Base-by-base conservation (phyloP, 106 monocot genomes). In the Dioscorea zingiberensis region DNA sequence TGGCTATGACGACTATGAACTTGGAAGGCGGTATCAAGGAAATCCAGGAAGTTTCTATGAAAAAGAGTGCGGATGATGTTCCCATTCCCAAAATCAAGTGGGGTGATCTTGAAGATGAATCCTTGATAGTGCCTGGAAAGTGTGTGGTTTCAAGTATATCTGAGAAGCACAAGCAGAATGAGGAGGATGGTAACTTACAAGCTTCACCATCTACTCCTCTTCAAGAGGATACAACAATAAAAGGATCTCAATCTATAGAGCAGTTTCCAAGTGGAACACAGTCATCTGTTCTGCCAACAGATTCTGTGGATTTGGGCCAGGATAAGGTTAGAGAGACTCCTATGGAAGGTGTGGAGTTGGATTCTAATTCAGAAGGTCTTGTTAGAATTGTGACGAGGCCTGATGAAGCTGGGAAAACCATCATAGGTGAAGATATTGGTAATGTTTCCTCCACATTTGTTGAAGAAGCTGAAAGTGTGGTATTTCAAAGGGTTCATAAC, bases 51-150 rank as follows among this genome's bases (percentile, higher is more conserved):
- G 46, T 64, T 55, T 7, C 32, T 18, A 58, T 27, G 49, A 60
- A 58, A n/a, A 71, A 81, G 54, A 69, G 64, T 2, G 25, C 47
- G 47, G 67, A 61, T 71, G 44, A 64, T 30, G 16, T 78, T 67
- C 67, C 76, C 16, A 12, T 78, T 70, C 72, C 76, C 19, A 85
- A 75, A 65, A 74, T 87, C 47, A 83, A 76, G 63, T 80, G 80
- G 84, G 84, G 79, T 67, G 74, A 90, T 77, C 63, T 81, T 74
- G 86, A 86, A 19, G 89, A 83, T 76, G 55, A 14, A 12, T 32
- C 25, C 57, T 38, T 38, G 10, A 8, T 38, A 38, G 38, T 38
- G 38, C 38, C 38, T 38, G 38, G 38, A 38, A 38, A 38, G 6
- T 38, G 9, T 2, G 38, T 38, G 38, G 38, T 38, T 38, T 38